Conservation (phyloP, 345 rosid species). For the Hibiscus mutabilis region DNA sequence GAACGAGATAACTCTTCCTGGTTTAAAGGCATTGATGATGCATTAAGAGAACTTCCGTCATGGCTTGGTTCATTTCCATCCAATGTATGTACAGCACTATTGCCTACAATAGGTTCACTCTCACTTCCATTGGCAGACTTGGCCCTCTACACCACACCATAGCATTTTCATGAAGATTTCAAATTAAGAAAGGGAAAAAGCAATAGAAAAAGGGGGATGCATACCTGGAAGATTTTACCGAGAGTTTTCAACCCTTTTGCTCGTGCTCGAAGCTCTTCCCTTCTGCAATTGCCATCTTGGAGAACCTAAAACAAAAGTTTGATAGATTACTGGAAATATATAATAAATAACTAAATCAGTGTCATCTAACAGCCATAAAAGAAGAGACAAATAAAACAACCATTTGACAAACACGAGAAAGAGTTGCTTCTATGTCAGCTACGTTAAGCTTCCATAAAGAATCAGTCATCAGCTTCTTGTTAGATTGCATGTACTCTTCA, state of each 20-base stretch:
- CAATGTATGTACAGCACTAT: slow-evolving; percentile 30
- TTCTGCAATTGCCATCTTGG: slow-evolving; percentile 76
- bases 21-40: slow-evolving; percentile 39
- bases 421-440: slow-evolving; percentile 95
- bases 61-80: slow-evolving; percentile 42
- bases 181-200: not conserved
- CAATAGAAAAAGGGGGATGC: not conserved
- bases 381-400: slow-evolving; percentile 25
- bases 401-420: slow-evolving; percentile 95
- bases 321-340: slow-evolving; percentile 18
- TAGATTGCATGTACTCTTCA: slow-evolving; percentile 75
- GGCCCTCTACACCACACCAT: slow-evolving; percentile 38
- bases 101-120: slow-evolving; percentile 33
- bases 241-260: slow-evolving; percentile 93
- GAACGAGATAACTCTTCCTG: slow-evolving; percentile 39
- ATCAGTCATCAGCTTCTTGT: slow-evolving; percentile 90
- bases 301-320: slow-evolving; percentile 58
- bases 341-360: not conserved
- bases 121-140: slow-evolving; percentile 59
- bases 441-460: slow-evolving; percentile 98
- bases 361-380: slow-evolving; percentile 6
- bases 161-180: slow-evolving; percentile 3
- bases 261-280: slow-evolving; percentile 84
- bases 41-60: slow-evolving; percentile 30
- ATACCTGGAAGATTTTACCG: slow-evolving; percentile 93